These are phyloP conservation scores for Termitomyces bulborhizus DNA, from an alignment of 768 basidiomycete genomes.

Conservation along the genomic window DNA sequence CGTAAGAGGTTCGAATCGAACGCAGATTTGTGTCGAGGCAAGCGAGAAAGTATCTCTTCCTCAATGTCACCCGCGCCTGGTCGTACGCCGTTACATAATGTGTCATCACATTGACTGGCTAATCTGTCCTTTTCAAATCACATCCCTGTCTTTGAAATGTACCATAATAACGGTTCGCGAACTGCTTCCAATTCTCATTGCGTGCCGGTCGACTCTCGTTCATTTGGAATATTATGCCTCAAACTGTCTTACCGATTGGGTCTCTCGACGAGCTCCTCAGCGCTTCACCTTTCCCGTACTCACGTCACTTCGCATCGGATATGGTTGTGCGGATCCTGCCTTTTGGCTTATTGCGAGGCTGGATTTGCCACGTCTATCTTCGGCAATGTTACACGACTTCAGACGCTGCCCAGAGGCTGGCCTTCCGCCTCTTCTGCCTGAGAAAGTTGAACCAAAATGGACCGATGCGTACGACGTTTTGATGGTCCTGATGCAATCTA, in stretches of 20 bases:
- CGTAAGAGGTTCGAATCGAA: slow-evolving; percentile 2
- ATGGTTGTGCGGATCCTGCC: slow-evolving; percentile 6
- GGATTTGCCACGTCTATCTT: slow-evolving; percentile 10
- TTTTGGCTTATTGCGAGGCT: slow-evolving; percentile 5
- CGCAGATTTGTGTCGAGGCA: slow-evolving; percentile 4
- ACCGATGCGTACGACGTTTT: slow-evolving; percentile 11
- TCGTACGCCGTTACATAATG: background rate
- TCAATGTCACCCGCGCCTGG: background rate
- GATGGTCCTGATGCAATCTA: slow-evolving; percentile 4
- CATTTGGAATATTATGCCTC: slow-evolving; percentile 12
- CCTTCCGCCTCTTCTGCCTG: background rate
- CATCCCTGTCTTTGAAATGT: slow-evolving; percentile 12
- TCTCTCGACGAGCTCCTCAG: background rate
- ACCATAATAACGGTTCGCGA: slow-evolving; percentile 2
- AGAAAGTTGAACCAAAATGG: background rate
- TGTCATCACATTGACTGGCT: slow-evolving; percentile 11
- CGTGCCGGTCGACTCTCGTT: slow-evolving; percentile 11
- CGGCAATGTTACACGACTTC: slow-evolving; percentile 11
- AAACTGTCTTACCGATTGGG: slow-evolving; percentile 1
- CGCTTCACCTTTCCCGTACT: slow-evolving; percentile 10
- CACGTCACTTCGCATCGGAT: slow-evolving; percentile 11
- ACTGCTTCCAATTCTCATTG: slow-evolving; percentile 11
- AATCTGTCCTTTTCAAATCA: slow-evolving; percentile 8
- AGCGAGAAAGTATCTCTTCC: background rate
- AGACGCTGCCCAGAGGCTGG: slow-evolving; percentile 9